Evolutionary conservation across 495 filamentous ascomycete genomes (phyloP).

Genomic region (Glarea lozoyensis): DNA sequence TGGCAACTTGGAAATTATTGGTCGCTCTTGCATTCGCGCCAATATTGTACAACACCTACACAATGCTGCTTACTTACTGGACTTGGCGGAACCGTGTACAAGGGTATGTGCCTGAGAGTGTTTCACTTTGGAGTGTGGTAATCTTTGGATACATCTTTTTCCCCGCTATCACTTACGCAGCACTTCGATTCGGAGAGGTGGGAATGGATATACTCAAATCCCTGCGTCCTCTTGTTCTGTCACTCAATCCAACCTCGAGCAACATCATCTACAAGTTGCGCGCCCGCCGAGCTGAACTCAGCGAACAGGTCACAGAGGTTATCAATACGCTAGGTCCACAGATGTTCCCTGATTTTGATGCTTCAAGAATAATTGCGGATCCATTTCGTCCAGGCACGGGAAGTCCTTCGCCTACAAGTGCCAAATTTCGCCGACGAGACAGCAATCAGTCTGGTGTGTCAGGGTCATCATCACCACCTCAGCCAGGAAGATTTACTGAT

Average conservation of each 20-base stretch:
- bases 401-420: slow-evolving; percentile 15
- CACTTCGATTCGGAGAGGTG: slow-evolving; percentile 89
- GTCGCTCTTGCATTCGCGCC: slow-evolving; percentile 86
- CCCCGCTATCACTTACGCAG: slow-evolving; percentile 83
- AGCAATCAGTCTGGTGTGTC: slow-evolving; percentile 19
- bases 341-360: slow-evolving; percentile 93
- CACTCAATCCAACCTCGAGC: slow-evolving; percentile 71
- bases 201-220: slow-evolving; percentile 99
- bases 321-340: slow-evolving; percentile 96
- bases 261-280: slow-evolving; percentile 79
- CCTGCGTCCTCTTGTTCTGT: slow-evolving; percentile 80
- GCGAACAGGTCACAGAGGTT: slow-evolving; percentile 73
- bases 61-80: slow-evolving; percentile 62
- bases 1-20: slow-evolving; percentile 97
- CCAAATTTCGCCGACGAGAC: slow-evolving; percentile 13
- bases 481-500: slow-evolving; percentile 6
- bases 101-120: slow-evolving; percentile 68
- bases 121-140: slow-evolving; percentile 72
- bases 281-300: slow-evolving; percentile 60
- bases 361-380: slow-evolving; percentile 63
- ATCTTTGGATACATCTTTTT: slow-evolving; percentile 68
- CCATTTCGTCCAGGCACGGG: slow-evolving; percentile 21
- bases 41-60: slow-evolving; percentile 75
- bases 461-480: slow-evolving; percentile 12
- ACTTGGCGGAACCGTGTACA: slow-evolving; percentile 72